Evolutionary conservation across 1,139 yeast species (phyloP).

Genomic region (Taphrina flavorubra): DNA sequence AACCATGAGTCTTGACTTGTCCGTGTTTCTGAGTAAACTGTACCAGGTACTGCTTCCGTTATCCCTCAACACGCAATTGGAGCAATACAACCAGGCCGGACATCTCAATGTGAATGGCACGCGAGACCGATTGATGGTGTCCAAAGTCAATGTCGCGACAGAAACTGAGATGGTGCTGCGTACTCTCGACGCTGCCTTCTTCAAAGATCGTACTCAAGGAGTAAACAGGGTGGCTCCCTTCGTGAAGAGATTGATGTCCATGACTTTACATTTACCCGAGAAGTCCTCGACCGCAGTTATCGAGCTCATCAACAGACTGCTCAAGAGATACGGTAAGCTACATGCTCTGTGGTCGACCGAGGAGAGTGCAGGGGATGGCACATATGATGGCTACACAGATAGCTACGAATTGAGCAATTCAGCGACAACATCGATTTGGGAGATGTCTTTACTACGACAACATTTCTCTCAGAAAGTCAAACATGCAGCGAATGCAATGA

Average conservation of each 20-base stretch:
- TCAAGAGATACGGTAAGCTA: conserved; percentile 67
- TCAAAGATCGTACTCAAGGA: conserved; percentile 62
- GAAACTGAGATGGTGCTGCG: conserved; percentile 81
- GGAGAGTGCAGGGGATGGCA: conserved; percentile 81
- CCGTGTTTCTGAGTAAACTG: conserved; percentile 46
- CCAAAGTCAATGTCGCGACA: conserved; percentile 76
- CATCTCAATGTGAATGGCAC: conserved; percentile 69
- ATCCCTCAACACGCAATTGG: conserved; percentile 80
- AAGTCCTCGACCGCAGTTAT: conserved; percentile 79
- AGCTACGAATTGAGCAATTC: conserved; percentile 79
- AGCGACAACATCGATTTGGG: conserved; percentile 91
- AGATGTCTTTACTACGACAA: conserved; percentile 71
- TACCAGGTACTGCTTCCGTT: conserved; percentile 60
- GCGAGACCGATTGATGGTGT: conserved; percentile 53
- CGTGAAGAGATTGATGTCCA: conserved; percentile 74
- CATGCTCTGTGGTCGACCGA: conserved; percentile 83
- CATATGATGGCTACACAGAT: conserved; percentile 67
- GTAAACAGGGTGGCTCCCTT: conserved; percentile 75
- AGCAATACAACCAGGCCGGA: conserved; percentile 72
- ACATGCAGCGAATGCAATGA: conserved; percentile 2
- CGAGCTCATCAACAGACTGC: conserved; percentile 76
- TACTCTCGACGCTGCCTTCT: conserved; percentile 79
- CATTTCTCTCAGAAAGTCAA: conserved; percentile 59
- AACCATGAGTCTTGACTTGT: conserved; percentile 52
- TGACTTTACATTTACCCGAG: conserved; percentile 79